Percentiles rank a stretch among this genome's conserved stretches.
These are phyloP conservation scores for Fusarium penzigii DNA, from an alignment of 2,329 filamentous ascomycete genomes.

Conservation along the genomic window DNA sequence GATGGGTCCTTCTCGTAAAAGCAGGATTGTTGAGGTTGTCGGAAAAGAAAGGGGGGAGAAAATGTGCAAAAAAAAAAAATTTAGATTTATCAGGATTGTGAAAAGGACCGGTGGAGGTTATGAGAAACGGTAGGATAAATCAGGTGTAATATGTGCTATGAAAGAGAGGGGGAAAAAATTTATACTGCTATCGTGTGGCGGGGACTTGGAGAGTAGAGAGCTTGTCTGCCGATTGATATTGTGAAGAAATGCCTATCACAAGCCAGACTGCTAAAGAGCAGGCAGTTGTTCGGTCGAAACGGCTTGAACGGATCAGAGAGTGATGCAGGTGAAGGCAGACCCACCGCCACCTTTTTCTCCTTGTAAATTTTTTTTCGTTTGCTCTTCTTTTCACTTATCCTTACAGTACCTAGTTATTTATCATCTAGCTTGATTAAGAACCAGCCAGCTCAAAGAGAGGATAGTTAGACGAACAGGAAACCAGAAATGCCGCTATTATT, in stretches of 20 bases:
- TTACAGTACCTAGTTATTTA: no score
- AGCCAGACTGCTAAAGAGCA: background rate
- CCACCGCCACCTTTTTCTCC: background rate
- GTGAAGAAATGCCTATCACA: background rate
- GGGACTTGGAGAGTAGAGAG: no score
- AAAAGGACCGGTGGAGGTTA: no score
- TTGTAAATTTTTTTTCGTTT: no score
- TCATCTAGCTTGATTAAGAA: constrained; percentile 1
- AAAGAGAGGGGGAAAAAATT: background rate
- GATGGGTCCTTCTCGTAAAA: background rate
- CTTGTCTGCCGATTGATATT: background rate
- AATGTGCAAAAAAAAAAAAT: background rate
- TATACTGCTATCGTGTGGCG: background rate
- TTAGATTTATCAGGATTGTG: no score
- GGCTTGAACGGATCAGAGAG: background rate
- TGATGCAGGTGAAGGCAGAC: background rate
- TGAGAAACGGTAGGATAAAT: no score
- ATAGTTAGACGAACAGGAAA: background rate
- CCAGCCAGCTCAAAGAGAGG: constrained; percentile 6
- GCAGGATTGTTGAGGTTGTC: background rate
- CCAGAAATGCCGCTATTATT: no score
- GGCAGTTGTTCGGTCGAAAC: background rate
- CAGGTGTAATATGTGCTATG: no score
- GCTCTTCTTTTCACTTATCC: no score
- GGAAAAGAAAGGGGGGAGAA: background rate